Base-by-base conservation (phyloP, 1,139 yeast species). In the Keqinozyma sinolaborantium region DNA sequence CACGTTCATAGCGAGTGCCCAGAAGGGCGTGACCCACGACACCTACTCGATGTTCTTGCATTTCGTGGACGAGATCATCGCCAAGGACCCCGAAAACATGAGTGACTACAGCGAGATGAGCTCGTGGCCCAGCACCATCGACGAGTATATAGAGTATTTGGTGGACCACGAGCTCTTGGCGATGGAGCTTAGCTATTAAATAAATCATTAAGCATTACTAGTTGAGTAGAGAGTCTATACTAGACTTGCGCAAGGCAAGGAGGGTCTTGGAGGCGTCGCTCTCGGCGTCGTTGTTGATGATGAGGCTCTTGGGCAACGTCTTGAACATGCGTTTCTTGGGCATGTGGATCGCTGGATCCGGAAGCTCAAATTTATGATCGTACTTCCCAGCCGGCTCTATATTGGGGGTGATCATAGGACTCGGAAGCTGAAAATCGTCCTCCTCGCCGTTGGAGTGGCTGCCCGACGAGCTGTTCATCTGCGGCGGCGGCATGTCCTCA, bases 81-180 rank as follows among this genome's bases (percentile, higher is more conserved):
- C 65, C 2, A 42, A 53, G 1, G 84, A 82, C 43, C 78, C 83
- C 0, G 50, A 54, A 1, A 33, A 35, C 3, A 61, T 83, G 12
- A 53, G 57, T 8, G 63, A 57, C 3, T 88, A 87, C 54, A 90
- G 83, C 47, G 94, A 83, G 42, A 69, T 73, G 52, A 88, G 83
- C 28, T 84, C 97, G 1, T 90, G 97, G 97, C 98, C 97, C 5
- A 78, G 86, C 35, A 66, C 85, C 11, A 77, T 90, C 44, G 98
- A 90, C 51, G 90, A 81, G 39, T 92, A 75, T 52, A 82, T 86
- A 16, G 95, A 84, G 44, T 70, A 70, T 50, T 53, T 76, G 38
- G 59, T 58, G 15, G 74, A 64, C 23, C 48, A 50, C 26, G 47
- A 44, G 14, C 42, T 60, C 21, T 30, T 52, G 27, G 23, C 23